phyloP scores from a whole-genome alignment of 140 eudicot genomes.

The Bidens hawaiensis region DNA sequence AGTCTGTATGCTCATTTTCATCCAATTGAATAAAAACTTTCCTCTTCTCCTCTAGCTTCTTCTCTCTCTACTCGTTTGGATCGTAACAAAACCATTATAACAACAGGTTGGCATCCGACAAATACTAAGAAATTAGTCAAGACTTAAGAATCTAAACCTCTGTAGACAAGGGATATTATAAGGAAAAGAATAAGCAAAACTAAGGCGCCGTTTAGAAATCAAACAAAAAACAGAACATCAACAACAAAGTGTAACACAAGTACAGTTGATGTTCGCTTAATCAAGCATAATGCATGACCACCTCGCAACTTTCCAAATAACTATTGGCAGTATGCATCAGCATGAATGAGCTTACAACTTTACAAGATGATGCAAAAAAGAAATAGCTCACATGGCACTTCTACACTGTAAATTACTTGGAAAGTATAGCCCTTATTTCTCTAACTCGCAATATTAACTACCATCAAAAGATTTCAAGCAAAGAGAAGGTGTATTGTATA shows the following conservation, averaged over 20 bases:
- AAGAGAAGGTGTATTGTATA: neutral
- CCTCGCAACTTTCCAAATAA: neutral
- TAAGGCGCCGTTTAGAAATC: neutral
- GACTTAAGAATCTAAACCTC: slow-evolving; percentile 3
- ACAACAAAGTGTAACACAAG: neutral
- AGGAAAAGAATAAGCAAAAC: neutral
- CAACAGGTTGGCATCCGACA: neutral
- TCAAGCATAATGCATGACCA: neutral
- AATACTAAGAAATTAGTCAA: neutral
- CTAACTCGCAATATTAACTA: neutral
- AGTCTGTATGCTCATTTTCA: too few relatives aligned
- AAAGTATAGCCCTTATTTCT: neutral
- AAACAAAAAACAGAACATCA: neutral
- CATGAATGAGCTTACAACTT: neutral
- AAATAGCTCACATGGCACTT: neutral
- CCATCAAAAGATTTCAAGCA: slow-evolving; percentile 2
- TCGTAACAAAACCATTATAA: neutral
- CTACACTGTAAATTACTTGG: neutral
- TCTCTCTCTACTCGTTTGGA: too few relatives aligned
- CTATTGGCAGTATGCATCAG: neutral
- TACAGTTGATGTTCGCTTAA: neutral
- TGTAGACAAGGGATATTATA: neutral
- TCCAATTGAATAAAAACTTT: too few relatives aligned
- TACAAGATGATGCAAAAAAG: slow-evolving; percentile 3
- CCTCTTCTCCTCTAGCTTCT: neutral